Evolutionary conservation across 2,329 filamentous ascomycete genomes (phyloP), one percentile per base, ranked within the genome.

Genomic region (Ceratocystis huliohia): DNA sequence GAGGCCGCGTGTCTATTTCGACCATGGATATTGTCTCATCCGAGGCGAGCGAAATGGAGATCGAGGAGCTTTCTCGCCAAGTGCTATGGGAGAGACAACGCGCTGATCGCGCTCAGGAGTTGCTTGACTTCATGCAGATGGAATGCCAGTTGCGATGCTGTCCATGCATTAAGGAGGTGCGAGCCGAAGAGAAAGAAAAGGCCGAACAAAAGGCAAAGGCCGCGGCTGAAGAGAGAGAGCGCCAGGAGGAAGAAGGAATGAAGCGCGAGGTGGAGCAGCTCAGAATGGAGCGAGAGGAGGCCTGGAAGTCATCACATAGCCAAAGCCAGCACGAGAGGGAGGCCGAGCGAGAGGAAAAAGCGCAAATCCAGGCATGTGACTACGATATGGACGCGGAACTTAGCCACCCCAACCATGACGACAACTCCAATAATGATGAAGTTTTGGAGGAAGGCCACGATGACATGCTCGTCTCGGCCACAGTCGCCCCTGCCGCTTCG

Each of bases 61-160:
- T 85, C 44, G 82, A 85, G 57, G 81, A 84, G 70, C 75, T 85
- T 50, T 77, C 76, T 0, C 76, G 76, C 5, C 75, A 82, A 65
- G 78, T 82, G 72, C 76, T 80, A 66, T 85, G 82, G 81, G 82
- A 83, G 74, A 77, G 82, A 76, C 81, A 83, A 72, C 80, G 86
- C 65, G 86, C 88, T 8, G 81, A 88, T 69, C 82, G 87, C 6
- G 87, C 88, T 0, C 80, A 87, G 69, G 88, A 91, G 68, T 83
- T 88, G 72, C 80, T 91, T 61, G 87, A 91, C 41, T 92, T 90
- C 74, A 78, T 92, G 73, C 84, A 89, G 72, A 82, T 88, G 65
- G 88, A 93, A 73, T 91, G 87, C 73, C 80, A 84, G 63, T 81
- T 91, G 69, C 80, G 82, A 61, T 84, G 82, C 74, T 90, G 88